A percentile compares a stretch with the other conserved stretches of the same genome.
These are phyloP conservation scores for Conringia planisiliqua DNA, from an alignment of 345 rosid genomes.

Conservation along the genomic window DNA sequence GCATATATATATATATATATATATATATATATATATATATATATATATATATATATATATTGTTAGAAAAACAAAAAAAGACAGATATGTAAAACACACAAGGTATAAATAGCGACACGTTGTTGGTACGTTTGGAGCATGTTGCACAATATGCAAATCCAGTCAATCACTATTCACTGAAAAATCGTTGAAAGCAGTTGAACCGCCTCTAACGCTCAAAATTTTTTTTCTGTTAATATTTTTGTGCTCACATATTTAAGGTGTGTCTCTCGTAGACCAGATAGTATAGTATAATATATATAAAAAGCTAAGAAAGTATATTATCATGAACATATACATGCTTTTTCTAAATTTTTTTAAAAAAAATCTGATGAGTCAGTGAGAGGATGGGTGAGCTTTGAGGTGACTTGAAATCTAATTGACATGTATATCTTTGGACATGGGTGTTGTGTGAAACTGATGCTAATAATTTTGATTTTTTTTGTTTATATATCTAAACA, in stretches of 20 bases:
- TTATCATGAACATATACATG: not conserved
- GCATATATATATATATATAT: no score
- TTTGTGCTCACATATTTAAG: not conserved
- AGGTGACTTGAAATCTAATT: constrained; percentile 24
- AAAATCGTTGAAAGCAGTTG: not conserved
- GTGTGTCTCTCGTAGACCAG: not conserved
- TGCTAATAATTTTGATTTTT: not conserved
- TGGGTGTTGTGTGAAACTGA: constrained; percentile 9
- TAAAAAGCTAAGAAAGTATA: not conserved
- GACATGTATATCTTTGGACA: constrained; percentile 11
- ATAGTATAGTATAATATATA: no score
- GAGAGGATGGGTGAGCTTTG: constrained; percentile 15
- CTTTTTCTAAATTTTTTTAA: not conserved
- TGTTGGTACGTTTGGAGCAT: constrained; percentile 19
- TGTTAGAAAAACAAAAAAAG: not conserved
- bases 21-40: no score
- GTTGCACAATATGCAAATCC: constrained; percentile 8
- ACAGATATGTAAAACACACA: not conserved
- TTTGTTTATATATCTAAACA: not conserved
- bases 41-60: no score
- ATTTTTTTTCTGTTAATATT: not conserved
- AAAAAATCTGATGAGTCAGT: not conserved
- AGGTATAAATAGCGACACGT: constrained; percentile 15
- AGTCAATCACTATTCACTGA: not conserved
- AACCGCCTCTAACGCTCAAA: constrained; percentile 1